A percentile compares a stretch with the other conserved stretches of the same genome.
These are phyloP conservation scores for Candida vaughaniae DNA, from an alignment of 805 yeast species.

Conservation along the genomic window DNA sequence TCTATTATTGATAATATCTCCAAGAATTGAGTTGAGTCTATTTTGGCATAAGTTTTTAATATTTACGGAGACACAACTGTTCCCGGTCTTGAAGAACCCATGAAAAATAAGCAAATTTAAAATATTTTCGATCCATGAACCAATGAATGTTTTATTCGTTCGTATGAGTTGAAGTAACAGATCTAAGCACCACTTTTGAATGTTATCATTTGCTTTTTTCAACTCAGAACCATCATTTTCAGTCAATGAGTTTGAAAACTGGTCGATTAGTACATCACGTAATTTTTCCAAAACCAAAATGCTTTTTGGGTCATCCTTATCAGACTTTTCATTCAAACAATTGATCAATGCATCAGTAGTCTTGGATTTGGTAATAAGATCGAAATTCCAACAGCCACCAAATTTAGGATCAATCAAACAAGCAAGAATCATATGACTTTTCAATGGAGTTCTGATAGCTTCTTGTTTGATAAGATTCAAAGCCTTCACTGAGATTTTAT, in stretches of 20 bases:
- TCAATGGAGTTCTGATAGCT: slow-evolving; percentile 34
- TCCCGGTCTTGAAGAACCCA: slow-evolving; percentile 37
- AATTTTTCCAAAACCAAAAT: slow-evolving; percentile 19
- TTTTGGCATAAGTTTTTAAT: slow-evolving; percentile 51
- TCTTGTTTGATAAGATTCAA: slow-evolving; percentile 43
- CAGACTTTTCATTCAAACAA: slow-evolving; percentile 15
- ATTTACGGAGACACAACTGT: slow-evolving; percentile 25
- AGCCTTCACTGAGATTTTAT: slow-evolving; percentile 61
- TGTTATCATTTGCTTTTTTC: slow-evolving; percentile 30
- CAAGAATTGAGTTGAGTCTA: slow-evolving; percentile 65
- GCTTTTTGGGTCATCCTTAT: slow-evolving; percentile 15
- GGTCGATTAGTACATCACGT: slow-evolving; percentile 21
- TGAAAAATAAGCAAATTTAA: slow-evolving; percentile 37
- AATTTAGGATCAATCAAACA: slow-evolving; percentile 28
- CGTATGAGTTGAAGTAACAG: slow-evolving; percentile 53
- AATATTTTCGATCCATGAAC: slow-evolving; percentile 32
- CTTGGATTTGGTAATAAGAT: slow-evolving; percentile 71
- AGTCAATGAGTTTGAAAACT: slow-evolving; percentile 22
- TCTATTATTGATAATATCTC: slow-evolving; percentile 50
- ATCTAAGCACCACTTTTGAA: slow-evolving; percentile 62
- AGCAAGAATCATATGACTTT: slow-evolving; percentile 33
- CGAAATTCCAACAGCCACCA: slow-evolving; percentile 68
- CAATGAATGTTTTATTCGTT: slow-evolving; percentile 31
- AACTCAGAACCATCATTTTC: slow-evolving; percentile 8
- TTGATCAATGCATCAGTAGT: slow-evolving; percentile 45